Percentiles rank a stretch among this genome's conserved stretches.
These are phyloP conservation scores for Nicotiana paniculata DNA, from an alignment of 257 asterid genomes.

Conservation along the genomic window DNA sequence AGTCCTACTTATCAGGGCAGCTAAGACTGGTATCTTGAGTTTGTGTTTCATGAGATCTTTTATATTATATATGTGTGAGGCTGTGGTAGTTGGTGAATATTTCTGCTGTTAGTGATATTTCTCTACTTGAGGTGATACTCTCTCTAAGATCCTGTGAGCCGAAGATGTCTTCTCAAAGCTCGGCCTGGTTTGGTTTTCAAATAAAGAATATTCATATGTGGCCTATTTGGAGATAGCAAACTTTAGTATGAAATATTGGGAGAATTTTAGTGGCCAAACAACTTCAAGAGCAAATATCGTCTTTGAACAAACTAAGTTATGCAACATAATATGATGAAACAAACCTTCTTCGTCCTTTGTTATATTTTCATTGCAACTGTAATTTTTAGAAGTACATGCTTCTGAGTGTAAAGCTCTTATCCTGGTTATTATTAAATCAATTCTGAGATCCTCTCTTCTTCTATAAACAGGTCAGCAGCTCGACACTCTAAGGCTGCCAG, in stretches of 20 bases:
- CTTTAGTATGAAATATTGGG: neutral
- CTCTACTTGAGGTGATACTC: neutral
- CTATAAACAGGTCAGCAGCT: conserved; percentile 61
- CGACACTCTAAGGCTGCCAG: conserved; percentile 63
- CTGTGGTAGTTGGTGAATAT: neutral
- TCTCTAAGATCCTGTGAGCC: neutral
- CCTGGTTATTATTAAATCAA: neutral
- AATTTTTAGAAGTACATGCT: neutral
- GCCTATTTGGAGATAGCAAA: neutral
- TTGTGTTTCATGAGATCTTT: neutral
- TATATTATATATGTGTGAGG: neutral
- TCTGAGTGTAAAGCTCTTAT: neutral
- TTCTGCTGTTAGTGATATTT: neutral
- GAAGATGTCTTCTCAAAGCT: neutral
- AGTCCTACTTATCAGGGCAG: neutral
- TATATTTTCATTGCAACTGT: neutral
- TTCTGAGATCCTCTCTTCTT: conserved; percentile 8
- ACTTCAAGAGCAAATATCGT: neutral
- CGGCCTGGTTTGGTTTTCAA: neutral
- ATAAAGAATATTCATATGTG: neutral
- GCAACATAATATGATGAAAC: neutral
- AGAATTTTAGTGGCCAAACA: neutral
- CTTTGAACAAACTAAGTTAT: neutral
- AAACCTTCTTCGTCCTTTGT: neutral
- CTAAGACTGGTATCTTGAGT: neutral